These are phyloP conservation scores for Zygoascus biomembranicola DNA, from an alignment of 805 yeast genomes.

Conservation along the genomic window DNA sequence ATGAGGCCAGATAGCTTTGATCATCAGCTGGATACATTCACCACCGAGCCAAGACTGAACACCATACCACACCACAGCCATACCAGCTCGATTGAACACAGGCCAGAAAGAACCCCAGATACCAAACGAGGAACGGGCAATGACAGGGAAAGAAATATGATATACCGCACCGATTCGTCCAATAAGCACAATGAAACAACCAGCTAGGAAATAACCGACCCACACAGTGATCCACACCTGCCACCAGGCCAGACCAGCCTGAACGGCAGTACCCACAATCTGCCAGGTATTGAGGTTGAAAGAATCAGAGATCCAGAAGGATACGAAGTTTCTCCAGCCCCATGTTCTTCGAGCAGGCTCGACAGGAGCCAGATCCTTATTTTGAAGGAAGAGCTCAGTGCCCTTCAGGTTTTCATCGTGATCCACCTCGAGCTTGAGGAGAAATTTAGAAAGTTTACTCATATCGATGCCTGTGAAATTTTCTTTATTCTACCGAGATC, in stretches of 20 bases:
- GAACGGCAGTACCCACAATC: conserved; percentile 80
- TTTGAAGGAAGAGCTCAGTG: conserved; percentile 58
- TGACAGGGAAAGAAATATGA: conserved; percentile 79
- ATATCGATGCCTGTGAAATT: neutral
- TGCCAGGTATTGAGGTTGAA: conserved; percentile 88
- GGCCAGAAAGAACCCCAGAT: conserved; percentile 86
- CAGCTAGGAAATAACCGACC: conserved; percentile 71
- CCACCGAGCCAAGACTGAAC: conserved; percentile 85
- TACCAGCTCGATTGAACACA: conserved; percentile 74
- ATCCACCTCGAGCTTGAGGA: conserved; percentile 20
- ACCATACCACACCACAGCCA: conserved; percentile 84
- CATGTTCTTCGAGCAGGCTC: conserved; percentile 69
- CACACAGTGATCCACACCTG: conserved; percentile 84
- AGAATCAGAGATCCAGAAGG: conserved; percentile 84
- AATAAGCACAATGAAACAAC: conserved; percentile 57
- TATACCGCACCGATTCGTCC: conserved; percentile 75
- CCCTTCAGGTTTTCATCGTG: conserved; percentile 38
- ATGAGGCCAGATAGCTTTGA: conserved; percentile 60
- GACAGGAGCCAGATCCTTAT: conserved; percentile 72
- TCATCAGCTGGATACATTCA: conserved; percentile 69
- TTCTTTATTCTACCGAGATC: neutral
- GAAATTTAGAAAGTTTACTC: neutral
- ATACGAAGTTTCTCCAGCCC: conserved; percentile 74
- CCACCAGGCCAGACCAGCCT: conserved; percentile 81
- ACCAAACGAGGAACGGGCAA: conserved; percentile 77